These are phyloP conservation scores for Patellaria atrata DNA, from an alignment of 495 filamentous ascomycete genomes.

Conservation along the genomic window DNA sequence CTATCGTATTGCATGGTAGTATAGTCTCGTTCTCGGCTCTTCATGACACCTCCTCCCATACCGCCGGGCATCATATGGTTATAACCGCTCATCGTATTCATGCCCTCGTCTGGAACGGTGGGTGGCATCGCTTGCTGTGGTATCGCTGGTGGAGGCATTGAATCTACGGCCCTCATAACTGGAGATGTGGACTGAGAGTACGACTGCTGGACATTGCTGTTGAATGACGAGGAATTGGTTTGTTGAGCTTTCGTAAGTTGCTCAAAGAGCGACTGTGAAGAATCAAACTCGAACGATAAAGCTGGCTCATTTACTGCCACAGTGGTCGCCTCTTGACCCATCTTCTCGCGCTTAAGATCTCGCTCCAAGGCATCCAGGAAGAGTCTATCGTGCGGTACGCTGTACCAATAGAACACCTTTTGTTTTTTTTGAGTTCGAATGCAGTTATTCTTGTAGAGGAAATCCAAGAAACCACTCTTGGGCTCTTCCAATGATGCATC, in stretches of 20 bases:
- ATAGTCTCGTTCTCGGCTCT: slow-evolving; percentile 64
- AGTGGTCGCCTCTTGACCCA: slow-evolving; percentile 95
- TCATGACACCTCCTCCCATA: slow-evolving; percentile 52
- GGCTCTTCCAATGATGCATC: slow-evolving; percentile 98
- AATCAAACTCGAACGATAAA: slow-evolving; percentile 96
- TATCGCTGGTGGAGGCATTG: slow-evolving; percentile 69
- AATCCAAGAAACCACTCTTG: slow-evolving; percentile 95
- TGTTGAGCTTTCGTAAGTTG: slow-evolving; percentile 99
- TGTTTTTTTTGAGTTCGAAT: slow-evolving; percentile 99
- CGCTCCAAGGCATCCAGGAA: slow-evolving; percentile 96
- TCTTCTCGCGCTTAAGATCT: slow-evolving; percentile 97
- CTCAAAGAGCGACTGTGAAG: slow-evolving; percentile 96
- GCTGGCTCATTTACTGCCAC: slow-evolving; percentile 92
- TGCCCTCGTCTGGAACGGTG: slow-evolving; percentile 62
- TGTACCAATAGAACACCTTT: slow-evolving; percentile 99
- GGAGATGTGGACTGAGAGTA: slow-evolving; percentile 63
- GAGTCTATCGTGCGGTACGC: slow-evolving; percentile 91
- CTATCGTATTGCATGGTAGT: slow-evolving; percentile 71
- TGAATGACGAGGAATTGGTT: slow-evolving; percentile 92
- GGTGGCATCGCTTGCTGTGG: slow-evolving; percentile 53
- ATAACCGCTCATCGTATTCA: slow-evolving; percentile 50
- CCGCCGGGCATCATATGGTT: slow-evolving; percentile 27
- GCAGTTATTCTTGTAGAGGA: slow-evolving; percentile 99
- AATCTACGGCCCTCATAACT: slow-evolving; percentile 78
- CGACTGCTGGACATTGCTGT: slow-evolving; percentile 58